A percentile compares a stretch with the other conserved stretches of the same genome.
Evolutionary conservation across 2,329 filamentous ascomycete genomes (phyloP).

Genomic region (Fusarium torulosum): DNA sequence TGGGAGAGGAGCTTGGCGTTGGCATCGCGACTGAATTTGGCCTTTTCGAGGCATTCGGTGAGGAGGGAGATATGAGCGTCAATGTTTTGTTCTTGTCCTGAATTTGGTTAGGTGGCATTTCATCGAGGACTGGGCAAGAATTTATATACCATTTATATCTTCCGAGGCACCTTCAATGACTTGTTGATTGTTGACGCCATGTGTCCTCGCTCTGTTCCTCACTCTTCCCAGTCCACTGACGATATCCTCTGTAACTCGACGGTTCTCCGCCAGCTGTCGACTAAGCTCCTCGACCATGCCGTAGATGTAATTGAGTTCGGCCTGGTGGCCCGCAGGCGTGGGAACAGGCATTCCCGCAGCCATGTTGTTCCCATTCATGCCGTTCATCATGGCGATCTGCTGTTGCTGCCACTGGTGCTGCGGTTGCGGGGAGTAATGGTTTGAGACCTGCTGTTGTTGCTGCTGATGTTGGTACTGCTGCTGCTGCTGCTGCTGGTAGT

Average conservation of each 20-base stretch:
- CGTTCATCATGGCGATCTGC: constrained; percentile 59
- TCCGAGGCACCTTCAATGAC: constrained; percentile 67
- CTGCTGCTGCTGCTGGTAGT: constrained; percentile 47
- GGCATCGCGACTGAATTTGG: constrained; percentile 70
- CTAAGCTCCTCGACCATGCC: constrained; percentile 76
- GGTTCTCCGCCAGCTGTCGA: constrained; percentile 71
- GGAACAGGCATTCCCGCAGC: constrained; percentile 64
- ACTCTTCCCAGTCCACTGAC: constrained; percentile 73
- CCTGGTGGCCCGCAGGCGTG: constrained; percentile 75
- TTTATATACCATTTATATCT: constrained; percentile 66
- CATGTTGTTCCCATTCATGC: constrained; percentile 63
- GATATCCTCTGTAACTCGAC: constrained; percentile 72
- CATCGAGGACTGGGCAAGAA: background rate
- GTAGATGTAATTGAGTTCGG: constrained; percentile 77
- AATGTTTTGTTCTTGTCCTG: constrained; percentile 70
- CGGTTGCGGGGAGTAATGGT: constrained; percentile 33
- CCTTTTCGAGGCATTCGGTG: constrained; percentile 71
- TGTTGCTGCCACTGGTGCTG: constrained; percentile 46
- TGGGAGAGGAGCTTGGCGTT: constrained; percentile 70
- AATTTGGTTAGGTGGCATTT: background rate
- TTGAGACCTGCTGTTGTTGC: constrained; percentile 38
- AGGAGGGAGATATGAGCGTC: constrained; percentile 72
- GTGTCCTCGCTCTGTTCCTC: constrained; percentile 66
- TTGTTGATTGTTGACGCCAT: constrained; percentile 69
- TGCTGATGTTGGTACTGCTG: constrained; percentile 42